Conservation (phyloP, 1,139 yeast genomes). For the Arxiozyma bovina region DNA sequence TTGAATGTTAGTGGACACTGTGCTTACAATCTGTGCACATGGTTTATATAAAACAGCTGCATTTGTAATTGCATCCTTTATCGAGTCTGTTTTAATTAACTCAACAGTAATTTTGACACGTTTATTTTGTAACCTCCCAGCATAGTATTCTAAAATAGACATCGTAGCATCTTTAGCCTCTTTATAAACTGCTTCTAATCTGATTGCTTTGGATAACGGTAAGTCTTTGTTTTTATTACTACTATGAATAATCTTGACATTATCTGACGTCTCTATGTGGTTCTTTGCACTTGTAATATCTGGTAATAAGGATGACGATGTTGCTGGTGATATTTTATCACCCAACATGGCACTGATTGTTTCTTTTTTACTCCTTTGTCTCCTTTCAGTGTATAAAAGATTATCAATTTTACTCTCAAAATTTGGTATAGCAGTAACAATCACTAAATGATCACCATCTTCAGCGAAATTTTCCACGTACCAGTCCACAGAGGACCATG, state of each 20-base stretch:
- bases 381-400: conserved; percentile 10
- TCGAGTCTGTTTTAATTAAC: conserved; percentile 35
- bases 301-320: background rate
- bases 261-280: background rate
- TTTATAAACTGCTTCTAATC: conserved; percentile 23
- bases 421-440: conserved; percentile 38
- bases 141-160: conserved; percentile 36
- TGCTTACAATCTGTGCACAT: conserved; percentile 39
- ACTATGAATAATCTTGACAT: background rate
- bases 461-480: conserved; percentile 42
- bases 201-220: conserved; percentile 6
- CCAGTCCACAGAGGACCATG: conserved; percentile 71
- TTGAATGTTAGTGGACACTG: conserved; percentile 31
- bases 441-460: conserved; percentile 58
- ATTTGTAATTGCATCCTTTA: conserved; percentile 43
- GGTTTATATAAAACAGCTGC: conserved; percentile 50
- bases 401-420: conserved; percentile 19
- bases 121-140: conserved; percentile 32
- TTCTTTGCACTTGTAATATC: background rate
- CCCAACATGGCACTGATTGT: conserved; percentile 2
- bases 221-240: background rate
- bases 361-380: conserved; percentile 5
- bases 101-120: conserved; percentile 47
- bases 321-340: background rate
- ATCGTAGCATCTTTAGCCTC: conserved; percentile 37